Base-by-base conservation (phyloP, 2,329 filamentous ascomycete species). In the Trichoderma guizhouense region DNA sequence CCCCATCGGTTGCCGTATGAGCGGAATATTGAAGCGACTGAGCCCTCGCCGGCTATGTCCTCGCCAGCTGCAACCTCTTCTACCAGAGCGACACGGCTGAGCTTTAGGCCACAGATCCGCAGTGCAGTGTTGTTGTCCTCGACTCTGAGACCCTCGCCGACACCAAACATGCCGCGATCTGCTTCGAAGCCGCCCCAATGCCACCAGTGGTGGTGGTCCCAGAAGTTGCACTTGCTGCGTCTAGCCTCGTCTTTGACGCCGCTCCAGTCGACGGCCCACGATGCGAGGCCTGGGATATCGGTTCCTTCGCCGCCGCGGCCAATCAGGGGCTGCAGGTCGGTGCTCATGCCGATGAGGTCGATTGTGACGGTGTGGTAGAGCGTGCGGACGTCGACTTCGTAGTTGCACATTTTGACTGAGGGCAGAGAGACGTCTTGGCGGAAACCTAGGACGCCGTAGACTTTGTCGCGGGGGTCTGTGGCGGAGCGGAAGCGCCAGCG, bases 301-400 rank as follows among this genome's bases (percentile, higher is more conserved):
- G 65, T n/a, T 3, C 53, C 36, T 21, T 69, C 65, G 18, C 65
- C 65, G 55, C 53, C 65, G 26, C 65, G 65, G 14, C 65, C 65
- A 3, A 69, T 60, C 5, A 69, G 55, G n/a, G 65, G 65, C 26
- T 60, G 34, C 3, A 69, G 34, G 32, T 69, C 55, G 4, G 65
- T 69, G 65, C 36, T 69, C 34, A 34, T 47, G 55, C 32, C 43
- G 65, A 69, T 61, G 55, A 69, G 65, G n/a, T 69, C 65, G 12
- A 60, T 12, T 5, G 65, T 69, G 1, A 69, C 65, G 3, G 43
- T 39, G 8, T 61, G 65, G 18, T 69, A 69, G 2, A 69, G 65
- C 26, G 65, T 69, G 34, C 65, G 53, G 55, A 69, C 65, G 14
- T 69, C 65, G 36, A 69, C 55, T 5, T 55, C 43, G 18, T 61